phyloP scores from a whole-genome alignment of 305 asterid genomes.

The Fraxinus paxiana region DNA sequence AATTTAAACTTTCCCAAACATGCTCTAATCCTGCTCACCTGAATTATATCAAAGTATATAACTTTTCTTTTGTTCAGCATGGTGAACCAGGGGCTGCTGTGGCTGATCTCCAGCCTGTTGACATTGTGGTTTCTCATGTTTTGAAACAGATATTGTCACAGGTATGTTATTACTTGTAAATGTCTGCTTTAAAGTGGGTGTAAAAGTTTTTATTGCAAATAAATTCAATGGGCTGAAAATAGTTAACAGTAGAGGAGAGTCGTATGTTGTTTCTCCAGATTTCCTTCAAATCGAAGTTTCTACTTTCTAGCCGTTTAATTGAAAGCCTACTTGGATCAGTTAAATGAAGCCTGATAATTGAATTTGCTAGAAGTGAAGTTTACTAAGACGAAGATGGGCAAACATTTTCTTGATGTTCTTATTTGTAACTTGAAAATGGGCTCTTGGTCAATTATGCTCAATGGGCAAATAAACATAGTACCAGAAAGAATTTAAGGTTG shows the following conservation, averaged over 20 bases:
- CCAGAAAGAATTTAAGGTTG: not conserved
- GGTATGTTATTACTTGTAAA: conserved; percentile 41
- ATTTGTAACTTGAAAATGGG: not conserved
- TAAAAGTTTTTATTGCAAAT: not conserved
- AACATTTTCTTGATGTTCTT: not conserved
- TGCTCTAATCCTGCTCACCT: not conserved
- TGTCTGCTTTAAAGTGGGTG: not conserved
- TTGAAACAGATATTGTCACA: conserved; percentile 70
- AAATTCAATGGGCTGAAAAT: not conserved
- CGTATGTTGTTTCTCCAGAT: not conserved
- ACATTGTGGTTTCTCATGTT: conserved; percentile 87
- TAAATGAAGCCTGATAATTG: not conserved
- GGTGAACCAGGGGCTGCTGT: conserved; percentile 99
- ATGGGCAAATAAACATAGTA: not conserved
- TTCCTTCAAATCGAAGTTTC: not conserved
- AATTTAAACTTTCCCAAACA: not conserved
- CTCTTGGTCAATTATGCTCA: not conserved
- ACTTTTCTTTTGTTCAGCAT: conserved; percentile 54
- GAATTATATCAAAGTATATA: not conserved
- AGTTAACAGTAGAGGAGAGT: not conserved
- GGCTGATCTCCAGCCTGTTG: conserved; percentile 85
- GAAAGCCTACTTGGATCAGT: not conserved
- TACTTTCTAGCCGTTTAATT: not conserved
- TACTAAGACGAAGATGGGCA: not conserved
- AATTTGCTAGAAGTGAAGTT: not conserved